A percentile compares a stretch with the other conserved stretches of the same genome.
phyloP scores from a whole-genome alignment of 2,329 filamentous ascomycete genomes.

The Pseudopyrenochaeta lycopersici region DNA sequence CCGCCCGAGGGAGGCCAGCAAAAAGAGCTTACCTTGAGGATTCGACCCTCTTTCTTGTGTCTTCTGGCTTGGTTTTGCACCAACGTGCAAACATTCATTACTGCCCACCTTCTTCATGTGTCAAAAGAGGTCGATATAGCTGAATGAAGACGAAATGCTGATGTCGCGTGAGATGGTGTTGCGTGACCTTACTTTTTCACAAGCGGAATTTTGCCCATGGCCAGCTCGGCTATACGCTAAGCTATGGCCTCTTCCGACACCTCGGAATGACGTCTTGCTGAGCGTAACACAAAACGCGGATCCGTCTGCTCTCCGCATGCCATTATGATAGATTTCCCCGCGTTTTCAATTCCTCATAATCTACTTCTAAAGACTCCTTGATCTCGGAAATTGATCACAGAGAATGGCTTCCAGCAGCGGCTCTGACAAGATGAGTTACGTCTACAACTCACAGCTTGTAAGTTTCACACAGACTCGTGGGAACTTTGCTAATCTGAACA shows the following conservation, averaged over 20 bases:
- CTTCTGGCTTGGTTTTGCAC: no score
- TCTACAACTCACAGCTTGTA: constrained; percentile 58
- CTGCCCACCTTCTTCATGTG: neutral
- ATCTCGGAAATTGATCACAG: neutral
- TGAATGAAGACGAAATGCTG: neutral
- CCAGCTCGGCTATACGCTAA: constrained; percentile 27
- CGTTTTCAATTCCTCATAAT: constrained; percentile 15
- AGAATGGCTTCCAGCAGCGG: constrained; percentile 13
- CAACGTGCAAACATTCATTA: neutral
- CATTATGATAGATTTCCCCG: constrained; percentile 33
- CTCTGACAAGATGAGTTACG: constrained; percentile 37
- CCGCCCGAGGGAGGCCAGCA: neutral
- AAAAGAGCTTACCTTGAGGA: no score
- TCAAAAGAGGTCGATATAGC: no score
- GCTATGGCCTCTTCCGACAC: constrained; percentile 17
- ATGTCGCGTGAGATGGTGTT: constrained; percentile 1
- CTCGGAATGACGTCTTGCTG: constrained; percentile 31
- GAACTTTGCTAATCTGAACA: constrained; percentile 9
- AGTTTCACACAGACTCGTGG: constrained; percentile 7
- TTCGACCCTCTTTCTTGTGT: no score
- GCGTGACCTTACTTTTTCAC: constrained; percentile 17
- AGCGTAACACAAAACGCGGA: constrained; percentile 26
- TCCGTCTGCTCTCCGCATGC: constrained; percentile 26
- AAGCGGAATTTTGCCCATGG: constrained; percentile 14
- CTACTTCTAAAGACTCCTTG: neutral